These are phyloP conservation scores for Musa beccarii DNA, from an alignment of 176 grass and related monocot genomes.

Conservation along the genomic window DNA sequence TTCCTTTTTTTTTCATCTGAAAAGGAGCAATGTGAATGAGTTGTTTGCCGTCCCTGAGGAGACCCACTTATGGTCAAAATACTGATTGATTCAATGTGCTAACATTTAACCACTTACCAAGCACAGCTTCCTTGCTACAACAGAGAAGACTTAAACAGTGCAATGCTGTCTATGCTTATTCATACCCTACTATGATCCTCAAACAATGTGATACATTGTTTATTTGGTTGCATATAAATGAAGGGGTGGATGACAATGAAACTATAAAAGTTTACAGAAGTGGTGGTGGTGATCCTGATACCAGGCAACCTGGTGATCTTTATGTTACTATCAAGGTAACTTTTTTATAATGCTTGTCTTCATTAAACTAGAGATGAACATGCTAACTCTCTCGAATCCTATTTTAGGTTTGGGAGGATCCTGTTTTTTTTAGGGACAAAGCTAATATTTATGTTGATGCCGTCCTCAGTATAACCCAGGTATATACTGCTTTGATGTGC, in stretches of 20 bases:
- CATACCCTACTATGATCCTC: not conserved
- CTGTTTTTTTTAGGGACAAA: constrained; percentile 82
- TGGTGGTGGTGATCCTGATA: constrained; percentile 77
- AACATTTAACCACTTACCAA: not conserved
- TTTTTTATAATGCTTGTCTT: not conserved
- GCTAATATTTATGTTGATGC: constrained; percentile 90
- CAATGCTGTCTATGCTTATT: not conserved
- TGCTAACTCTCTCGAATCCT: not conserved
- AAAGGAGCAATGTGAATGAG: not conserved
- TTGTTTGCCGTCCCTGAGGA: not conserved
- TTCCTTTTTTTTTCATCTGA: not conserved
- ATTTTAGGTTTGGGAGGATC: constrained; percentile 73
- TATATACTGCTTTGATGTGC: constrained; percentile 23
- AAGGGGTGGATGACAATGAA: constrained; percentile 74
- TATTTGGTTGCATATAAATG: not conserved
- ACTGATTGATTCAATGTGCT: not conserved
- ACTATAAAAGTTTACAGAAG: constrained; percentile 59
- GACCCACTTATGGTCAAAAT: no score
- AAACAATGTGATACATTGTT: not conserved
- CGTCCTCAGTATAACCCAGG: constrained; percentile 80
- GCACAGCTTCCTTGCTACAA: not conserved
- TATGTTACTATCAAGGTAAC: constrained; percentile 70
- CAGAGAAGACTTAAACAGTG: not conserved
- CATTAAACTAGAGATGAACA: constrained; percentile 1
- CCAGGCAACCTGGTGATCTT: constrained; percentile 71